Conservation (phyloP, 2,329 filamentous ascomycete genomes). For the Lomentospora prolificans region DNA sequence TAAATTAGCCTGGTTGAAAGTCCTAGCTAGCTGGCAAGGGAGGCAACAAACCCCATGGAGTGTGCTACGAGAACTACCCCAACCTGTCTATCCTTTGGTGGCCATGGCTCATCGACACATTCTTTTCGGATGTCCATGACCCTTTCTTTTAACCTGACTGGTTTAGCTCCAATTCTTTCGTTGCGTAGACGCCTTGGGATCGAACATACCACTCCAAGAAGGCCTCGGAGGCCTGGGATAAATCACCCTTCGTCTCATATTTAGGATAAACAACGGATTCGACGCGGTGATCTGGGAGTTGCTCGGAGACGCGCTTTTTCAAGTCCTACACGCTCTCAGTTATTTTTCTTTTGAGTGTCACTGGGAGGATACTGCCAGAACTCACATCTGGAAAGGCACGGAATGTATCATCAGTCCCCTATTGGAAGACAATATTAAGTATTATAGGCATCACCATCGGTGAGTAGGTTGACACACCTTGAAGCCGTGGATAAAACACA, state of each 20-base stretch:
- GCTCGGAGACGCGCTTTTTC: constrained; percentile 44
- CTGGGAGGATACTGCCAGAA: too few species aligned
- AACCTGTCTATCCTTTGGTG: constrained; percentile 71
- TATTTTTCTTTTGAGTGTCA: too few species aligned
- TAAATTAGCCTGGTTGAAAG: background rate
- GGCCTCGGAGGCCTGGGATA: constrained; percentile 36
- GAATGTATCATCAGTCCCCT: constrained; percentile 63
- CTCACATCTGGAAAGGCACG: constrained; percentile 48
- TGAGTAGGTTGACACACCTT: too few species aligned
- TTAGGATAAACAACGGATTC: constrained; percentile 57
- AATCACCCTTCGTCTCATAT: constrained; percentile 63
- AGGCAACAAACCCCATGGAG: constrained; percentile 54
- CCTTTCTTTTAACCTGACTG: constrained; percentile 64
- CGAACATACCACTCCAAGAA: constrained; percentile 35
- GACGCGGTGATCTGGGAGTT: constrained; percentile 51
- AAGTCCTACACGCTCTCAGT: constrained; percentile 49
- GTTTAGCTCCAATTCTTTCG: too few species aligned
- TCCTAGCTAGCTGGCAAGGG: too few species aligned
- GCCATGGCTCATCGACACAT: constrained; percentile 60
- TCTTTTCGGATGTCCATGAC: constrained; percentile 70
- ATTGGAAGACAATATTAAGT: too few species aligned
- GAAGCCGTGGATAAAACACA: constrained; percentile 71
- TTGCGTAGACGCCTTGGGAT: background rate
- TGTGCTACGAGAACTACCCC: constrained; percentile 73
- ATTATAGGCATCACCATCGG: too few species aligned